Evolutionary conservation across 108 stramenopile genomes (phyloP).

Genomic region (Conticribra weissflogii): DNA sequence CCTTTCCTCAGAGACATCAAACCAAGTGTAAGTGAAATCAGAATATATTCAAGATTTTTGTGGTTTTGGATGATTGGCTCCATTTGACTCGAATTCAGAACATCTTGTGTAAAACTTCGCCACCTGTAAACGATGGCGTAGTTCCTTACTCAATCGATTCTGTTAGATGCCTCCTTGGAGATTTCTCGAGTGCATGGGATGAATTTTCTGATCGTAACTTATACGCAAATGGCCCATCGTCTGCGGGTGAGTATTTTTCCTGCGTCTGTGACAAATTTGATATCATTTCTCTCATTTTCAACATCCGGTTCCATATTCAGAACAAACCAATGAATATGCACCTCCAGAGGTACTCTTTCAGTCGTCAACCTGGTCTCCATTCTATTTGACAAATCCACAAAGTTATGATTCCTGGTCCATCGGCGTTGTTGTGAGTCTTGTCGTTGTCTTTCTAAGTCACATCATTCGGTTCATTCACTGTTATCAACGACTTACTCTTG

Average conservation of each 20-base stretch:
- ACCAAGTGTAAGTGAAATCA: slow-evolving; percentile 52
- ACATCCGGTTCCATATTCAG: slow-evolving; percentile 35
- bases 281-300: not conserved
- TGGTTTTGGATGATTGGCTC: too few species aligned
- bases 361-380: slow-evolving; percentile 56
- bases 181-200: slow-evolving; percentile 82
- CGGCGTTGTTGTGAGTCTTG: slow-evolving; percentile 74
- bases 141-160: slow-evolving; percentile 36
- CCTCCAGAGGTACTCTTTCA: slow-evolving; percentile 76
- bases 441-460: slow-evolving; percentile 27
- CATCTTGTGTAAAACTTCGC: slow-evolving; percentile 65
- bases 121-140: slow-evolving; percentile 13
- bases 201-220: slow-evolving; percentile 60
- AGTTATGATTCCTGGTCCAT: slow-evolving; percentile 89
- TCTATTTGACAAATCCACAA: slow-evolving; percentile 55
- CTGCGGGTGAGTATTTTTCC: not conserved
- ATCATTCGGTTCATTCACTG: too few species aligned
- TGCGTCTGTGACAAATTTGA: not conserved
- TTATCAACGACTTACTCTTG: too few species aligned
- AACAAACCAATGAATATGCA: slow-evolving; percentile 84
- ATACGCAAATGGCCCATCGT: slow-evolving; percentile 71
- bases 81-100: slow-evolving; percentile 22
- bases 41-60: too few species aligned
- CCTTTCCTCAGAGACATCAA: slow-evolving; percentile 69
- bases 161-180: slow-evolving; percentile 68